Evolutionary conservation across 177 flowering plant genomes (phyloP), one percentile per base, ranked within the genome.

Genomic region (Vitis hybrid): DNA sequence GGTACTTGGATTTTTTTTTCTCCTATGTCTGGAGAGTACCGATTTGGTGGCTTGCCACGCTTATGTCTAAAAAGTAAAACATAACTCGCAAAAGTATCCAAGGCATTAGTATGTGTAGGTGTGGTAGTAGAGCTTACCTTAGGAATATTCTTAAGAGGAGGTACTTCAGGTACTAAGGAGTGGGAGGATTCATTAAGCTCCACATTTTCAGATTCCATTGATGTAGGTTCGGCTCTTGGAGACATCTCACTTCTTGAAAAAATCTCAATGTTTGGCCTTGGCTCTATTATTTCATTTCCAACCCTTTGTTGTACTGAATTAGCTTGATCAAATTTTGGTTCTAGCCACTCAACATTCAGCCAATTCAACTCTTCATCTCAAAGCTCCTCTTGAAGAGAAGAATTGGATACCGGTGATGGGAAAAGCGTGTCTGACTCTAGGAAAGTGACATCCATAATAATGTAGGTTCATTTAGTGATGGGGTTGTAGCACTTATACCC

Each of bases 381-480:
- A 6, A 7, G 48, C 66, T 48, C 52, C 66, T 32, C 55, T 15
- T 48, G 56, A 64, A 64, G 56, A 49, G 66, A 18, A 9, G 56
- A 48, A 12, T 48, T 51, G 55, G 66, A 7, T 6, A 14, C 11
- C 0, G 27, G 8, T 17, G 54, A 17, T 10, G 40, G 51, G 17
- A 9, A 65, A 2, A 0, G 11, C 2, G 11, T 3, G 3, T 51
- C 57, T 12, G 17, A 51, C 11, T 52, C 18, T 1, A 65, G 52
- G n/a, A 65, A 52, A 10, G 67, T 65, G 11, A 65, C 67, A 52
- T 65, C 67, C 56, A 65, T 65, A 15, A 57, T 12, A 6, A 27
- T 2, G 35, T 51, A 65, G 12, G 18, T 19, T 11, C 40, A 7
- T 13, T 21, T 65, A 1, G 57, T 51, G 27, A 65, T 40, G 15